Evolutionary conservation across 2,329 filamentous ascomycete species (phyloP).

Genomic region (Fusarium sp.): DNA sequence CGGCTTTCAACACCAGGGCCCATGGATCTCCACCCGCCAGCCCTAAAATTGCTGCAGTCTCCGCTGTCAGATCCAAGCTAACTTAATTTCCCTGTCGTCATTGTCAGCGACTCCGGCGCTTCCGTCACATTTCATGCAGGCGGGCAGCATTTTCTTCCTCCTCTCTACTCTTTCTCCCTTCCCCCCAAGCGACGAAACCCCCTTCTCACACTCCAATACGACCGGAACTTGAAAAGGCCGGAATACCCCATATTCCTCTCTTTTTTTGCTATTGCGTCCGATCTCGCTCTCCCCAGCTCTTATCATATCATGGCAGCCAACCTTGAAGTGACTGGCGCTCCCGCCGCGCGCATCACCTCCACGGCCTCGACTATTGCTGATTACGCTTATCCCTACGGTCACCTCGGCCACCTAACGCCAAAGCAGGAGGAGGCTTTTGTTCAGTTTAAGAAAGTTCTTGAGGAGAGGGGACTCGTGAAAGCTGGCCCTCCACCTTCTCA

Average conservation of each 20-base stretch:
- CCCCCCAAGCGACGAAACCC: constrained; percentile 1
- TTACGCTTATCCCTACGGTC: constrained; percentile 78
- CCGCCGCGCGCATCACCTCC: constrained; percentile 50
- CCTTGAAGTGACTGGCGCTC: constrained; percentile 42
- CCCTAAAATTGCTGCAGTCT: constrained; percentile 28
- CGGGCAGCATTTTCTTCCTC: constrained; percentile 15
- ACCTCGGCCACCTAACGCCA: constrained; percentile 80
- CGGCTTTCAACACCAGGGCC: constrained; percentile 11
- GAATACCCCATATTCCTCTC: constrained; percentile 15
- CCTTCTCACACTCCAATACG: neutral
- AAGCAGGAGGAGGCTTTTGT: constrained; percentile 76
- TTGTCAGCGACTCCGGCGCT: constrained; percentile 43
- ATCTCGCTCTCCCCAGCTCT: neutral
- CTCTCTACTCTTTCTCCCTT: neutral
- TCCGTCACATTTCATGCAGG: constrained; percentile 34
- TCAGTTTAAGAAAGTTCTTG: constrained; percentile 78
- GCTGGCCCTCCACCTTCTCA: constrained; percentile 71
- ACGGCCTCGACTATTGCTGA: constrained; percentile 52
- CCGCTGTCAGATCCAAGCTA: constrained; percentile 33
- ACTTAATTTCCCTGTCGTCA: constrained; percentile 28
- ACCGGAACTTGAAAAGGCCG: constrained; percentile 17
- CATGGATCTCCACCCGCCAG: constrained; percentile 19
- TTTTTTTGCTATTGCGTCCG: constrained; percentile 4
- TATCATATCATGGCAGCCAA: constrained; percentile 47
- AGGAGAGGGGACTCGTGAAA: constrained; percentile 74